Conservation (phyloP, 2,329 filamentous ascomycete genomes). For the Sclerotinia trifoliorum region DNA sequence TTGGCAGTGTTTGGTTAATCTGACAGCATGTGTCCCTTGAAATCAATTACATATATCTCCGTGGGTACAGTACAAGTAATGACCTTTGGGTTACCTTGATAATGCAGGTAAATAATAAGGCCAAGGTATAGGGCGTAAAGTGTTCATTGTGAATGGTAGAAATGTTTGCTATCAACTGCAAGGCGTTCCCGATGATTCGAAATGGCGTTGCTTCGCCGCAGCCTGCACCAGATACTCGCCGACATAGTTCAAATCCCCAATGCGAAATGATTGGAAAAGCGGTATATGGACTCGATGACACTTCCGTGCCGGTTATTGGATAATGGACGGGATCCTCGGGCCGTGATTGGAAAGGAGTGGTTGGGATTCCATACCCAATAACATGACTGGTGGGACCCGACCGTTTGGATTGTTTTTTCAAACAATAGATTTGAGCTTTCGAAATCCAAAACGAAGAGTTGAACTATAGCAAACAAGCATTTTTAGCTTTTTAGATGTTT, state of each 20-base stretch:
- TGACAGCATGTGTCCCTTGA: slow-evolving; percentile 23
- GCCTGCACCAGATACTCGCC: slow-evolving; percentile 18
- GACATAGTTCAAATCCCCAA: slow-evolving; percentile 7
- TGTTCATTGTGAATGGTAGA: slow-evolving; percentile 19
- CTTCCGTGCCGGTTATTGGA: slow-evolving; percentile 21
- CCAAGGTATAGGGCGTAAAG: slow-evolving; percentile 16
- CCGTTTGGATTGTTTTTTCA: slow-evolving; percentile 17
- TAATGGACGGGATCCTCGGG: slow-evolving; percentile 18
- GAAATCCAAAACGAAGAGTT: background rate
- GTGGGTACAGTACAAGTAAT: slow-evolving; percentile 18
- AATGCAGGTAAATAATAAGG: slow-evolving; percentile 15
- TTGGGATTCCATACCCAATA: slow-evolving; percentile 1
- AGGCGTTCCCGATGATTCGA: slow-evolving; percentile 23
- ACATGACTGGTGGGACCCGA: slow-evolving; percentile 10
- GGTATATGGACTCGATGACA: slow-evolving; percentile 10
- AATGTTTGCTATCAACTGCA: slow-evolving; percentile 21
- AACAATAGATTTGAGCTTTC: background rate
- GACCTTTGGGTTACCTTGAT: slow-evolving; percentile 19
- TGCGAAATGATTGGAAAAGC: slow-evolving; percentile 17
- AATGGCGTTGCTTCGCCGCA: slow-evolving; percentile 23
- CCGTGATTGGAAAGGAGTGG: slow-evolving; percentile 14
- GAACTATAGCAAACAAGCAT: background rate
- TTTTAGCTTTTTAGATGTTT: slow-evolving; percentile 15
- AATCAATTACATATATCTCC: slow-evolving; percentile 13
- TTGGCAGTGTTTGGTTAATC: slow-evolving; percentile 20